Evolutionary conservation across 2,329 filamentous ascomycete species (phyloP).

Genomic region (Hypoxylon sp.): DNA sequence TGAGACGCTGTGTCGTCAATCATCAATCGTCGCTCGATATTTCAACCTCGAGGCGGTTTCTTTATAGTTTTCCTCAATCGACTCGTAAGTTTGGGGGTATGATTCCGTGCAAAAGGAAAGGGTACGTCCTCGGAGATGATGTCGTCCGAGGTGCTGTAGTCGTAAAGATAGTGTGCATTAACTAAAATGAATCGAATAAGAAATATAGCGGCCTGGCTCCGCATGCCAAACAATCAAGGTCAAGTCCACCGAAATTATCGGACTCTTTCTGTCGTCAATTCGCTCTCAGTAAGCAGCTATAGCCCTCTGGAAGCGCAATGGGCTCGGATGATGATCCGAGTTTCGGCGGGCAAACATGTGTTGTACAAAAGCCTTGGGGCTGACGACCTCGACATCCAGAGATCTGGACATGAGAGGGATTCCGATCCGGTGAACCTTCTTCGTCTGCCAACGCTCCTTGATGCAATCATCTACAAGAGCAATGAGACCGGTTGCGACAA

Average conservation of each 20-base stretch:
- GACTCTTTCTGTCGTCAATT: slow-evolving; percentile 34
- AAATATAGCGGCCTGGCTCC: slow-evolving; percentile 29
- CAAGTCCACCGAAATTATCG: slow-evolving; percentile 10
- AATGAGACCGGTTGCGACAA: slow-evolving; percentile 91
- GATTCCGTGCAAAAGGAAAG: slow-evolving; percentile 27
- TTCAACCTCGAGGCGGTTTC: slow-evolving; percentile 19
- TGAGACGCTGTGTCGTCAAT: slow-evolving; percentile 36
- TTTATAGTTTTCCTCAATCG: slow-evolving; percentile 23
- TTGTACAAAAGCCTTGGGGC: slow-evolving; percentile 57
- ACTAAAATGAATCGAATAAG: slow-evolving; percentile 9
- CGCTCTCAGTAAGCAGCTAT: slow-evolving; percentile 57
- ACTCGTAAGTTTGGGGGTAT: slow-evolving; percentile 26
- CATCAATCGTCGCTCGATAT: slow-evolving; percentile 42
- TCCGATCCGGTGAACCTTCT: slow-evolving; percentile 60
- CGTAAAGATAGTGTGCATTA: slow-evolving; percentile 26
- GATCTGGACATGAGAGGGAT: slow-evolving; percentile 56
- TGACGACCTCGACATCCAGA: slow-evolving; percentile 52
- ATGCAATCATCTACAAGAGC: slow-evolving; percentile 93
- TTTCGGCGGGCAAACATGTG: slow-evolving; percentile 61
- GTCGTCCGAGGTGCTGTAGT: slow-evolving; percentile 29
- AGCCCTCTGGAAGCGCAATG: slow-evolving; percentile 57
- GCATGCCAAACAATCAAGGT: slow-evolving; percentile 17
- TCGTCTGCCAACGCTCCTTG: slow-evolving; percentile 78
- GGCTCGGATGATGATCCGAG: slow-evolving; percentile 58
- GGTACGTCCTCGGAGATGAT: slow-evolving; percentile 20